Percentiles rank a stretch among this genome's conserved stretches.
Conservation (phyloP, 495 filamentous ascomycete genomes). For the Penicillium goetzii region DNA sequence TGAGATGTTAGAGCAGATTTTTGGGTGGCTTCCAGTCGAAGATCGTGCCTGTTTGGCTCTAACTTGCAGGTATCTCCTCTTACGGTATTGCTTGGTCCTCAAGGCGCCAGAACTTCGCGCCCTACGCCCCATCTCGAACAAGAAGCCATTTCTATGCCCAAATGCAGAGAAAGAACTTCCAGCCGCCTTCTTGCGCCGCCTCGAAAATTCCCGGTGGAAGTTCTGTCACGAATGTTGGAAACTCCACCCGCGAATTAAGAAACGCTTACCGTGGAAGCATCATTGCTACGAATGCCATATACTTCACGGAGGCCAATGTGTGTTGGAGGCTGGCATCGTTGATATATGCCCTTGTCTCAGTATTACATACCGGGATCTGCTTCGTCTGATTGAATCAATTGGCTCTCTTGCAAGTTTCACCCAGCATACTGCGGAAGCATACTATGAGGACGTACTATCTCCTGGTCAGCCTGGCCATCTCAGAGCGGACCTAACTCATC, state of each 20-base stretch:
- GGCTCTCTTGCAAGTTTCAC: neutral
- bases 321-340: neutral
- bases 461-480: neutral
- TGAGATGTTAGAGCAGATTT: neutral
- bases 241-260: neutral
- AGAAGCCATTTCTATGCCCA: neutral
- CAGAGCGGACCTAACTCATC: neutral
- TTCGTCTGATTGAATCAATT: neutral
- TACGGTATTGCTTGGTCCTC: neutral
- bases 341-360: slow-evolving; percentile 1
- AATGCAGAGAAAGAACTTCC: neutral
- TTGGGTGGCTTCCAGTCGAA: neutral
- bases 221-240: neutral
- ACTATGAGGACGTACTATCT: neutral
- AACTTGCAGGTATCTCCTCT: neutral
- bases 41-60: neutral
- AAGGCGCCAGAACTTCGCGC: neutral
- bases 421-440: neutral
- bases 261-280: neutral
- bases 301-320: neutral
- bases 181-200: neutral
- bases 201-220: slow-evolving; percentile 1
- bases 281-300: neutral
- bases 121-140: neutral
- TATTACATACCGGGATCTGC: neutral